These are phyloP conservation scores for Hanseniaspora jakobsenii DNA, from an alignment of 805 yeast genomes.

Conservation along the genomic window DNA sequence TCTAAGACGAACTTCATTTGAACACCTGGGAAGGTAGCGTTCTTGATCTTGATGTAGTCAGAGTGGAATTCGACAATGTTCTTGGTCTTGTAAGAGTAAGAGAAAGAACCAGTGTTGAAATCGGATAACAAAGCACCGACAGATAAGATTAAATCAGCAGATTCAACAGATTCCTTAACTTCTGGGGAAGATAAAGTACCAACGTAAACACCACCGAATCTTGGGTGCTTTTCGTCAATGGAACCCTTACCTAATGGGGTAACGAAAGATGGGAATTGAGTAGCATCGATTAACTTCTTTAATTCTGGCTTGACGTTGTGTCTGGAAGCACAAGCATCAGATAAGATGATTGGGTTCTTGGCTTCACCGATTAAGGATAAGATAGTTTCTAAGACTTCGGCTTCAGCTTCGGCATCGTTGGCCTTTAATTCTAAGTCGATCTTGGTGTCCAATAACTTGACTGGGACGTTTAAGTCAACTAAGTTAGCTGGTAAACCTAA, in stretches of 20 bases:
- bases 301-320: constrained; percentile 60
- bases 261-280: constrained; percentile 70
- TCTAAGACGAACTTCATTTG: constrained; percentile 52
- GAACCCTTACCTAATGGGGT: constrained; percentile 87
- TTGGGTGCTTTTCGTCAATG: constrained; percentile 56
- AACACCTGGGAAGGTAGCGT: constrained; percentile 59
- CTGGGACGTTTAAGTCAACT: constrained; percentile 52
- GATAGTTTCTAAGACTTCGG: constrained; percentile 46
- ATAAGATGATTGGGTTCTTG: constrained; percentile 59
- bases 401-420: constrained; percentile 51
- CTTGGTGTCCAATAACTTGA: constrained; percentile 46
- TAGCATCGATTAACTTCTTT: constrained; percentile 45
- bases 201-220: constrained; percentile 77
- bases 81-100: constrained; percentile 61
- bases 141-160: constrained; percentile 62
- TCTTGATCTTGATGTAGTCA: constrained; percentile 56
- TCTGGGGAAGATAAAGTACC: constrained; percentile 68
- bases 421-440: constrained; percentile 47
- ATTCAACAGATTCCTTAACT: constrained; percentile 59
- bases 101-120: constrained; percentile 82
- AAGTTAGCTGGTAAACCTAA: constrained; percentile 73
- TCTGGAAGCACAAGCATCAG: constrained; percentile 79
- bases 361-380: constrained; percentile 44
- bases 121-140: constrained; percentile 78
- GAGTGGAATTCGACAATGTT: constrained; percentile 72